Evolutionary conservation across 2,329 filamentous ascomycete genomes (phyloP).

Genomic region (Teratosphaeriaceae sp.): DNA sequence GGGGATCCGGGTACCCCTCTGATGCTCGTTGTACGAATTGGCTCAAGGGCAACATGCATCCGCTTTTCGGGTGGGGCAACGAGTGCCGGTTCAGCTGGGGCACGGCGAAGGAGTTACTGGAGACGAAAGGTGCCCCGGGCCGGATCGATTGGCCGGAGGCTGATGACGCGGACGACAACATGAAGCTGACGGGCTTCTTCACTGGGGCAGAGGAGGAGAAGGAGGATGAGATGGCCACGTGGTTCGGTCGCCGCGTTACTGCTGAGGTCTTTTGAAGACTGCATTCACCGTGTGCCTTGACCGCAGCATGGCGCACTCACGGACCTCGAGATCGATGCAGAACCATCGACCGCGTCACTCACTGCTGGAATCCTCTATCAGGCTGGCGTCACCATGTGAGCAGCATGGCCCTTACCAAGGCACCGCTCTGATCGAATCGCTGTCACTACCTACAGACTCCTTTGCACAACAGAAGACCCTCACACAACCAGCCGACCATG

Average conservation of each 20-base stretch:
- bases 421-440: no score
- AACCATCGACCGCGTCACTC: no score
- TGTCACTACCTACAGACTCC: no score
- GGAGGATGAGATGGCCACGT: conserved; percentile 63
- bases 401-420: no score
- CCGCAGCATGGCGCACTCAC: no score
- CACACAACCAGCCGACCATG: no score
- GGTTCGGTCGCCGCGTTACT: conserved; percentile 72
- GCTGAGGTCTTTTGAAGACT: conserved; percentile 60
- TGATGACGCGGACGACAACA: conserved; percentile 60
- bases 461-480: no score
- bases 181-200: conserved; percentile 73
- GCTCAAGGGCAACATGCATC: conserved; percentile 82
- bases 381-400: no score
- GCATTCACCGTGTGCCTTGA: background rate
- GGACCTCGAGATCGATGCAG: no score
- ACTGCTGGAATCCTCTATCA: no score
- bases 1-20: conserved; percentile 92
- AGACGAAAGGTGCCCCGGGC: conserved; percentile 58
- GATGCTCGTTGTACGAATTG: conserved; percentile 75
- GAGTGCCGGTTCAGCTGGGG: conserved; percentile 96
- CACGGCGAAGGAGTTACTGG: conserved; percentile 88
- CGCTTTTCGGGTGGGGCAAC: conserved; percentile 88
- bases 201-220: conserved; percentile 38
- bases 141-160: conserved; percentile 79